phyloP scores from a whole-genome alignment of 73 alveolate genomes.

The Tetrahymena elliotti region DNA sequence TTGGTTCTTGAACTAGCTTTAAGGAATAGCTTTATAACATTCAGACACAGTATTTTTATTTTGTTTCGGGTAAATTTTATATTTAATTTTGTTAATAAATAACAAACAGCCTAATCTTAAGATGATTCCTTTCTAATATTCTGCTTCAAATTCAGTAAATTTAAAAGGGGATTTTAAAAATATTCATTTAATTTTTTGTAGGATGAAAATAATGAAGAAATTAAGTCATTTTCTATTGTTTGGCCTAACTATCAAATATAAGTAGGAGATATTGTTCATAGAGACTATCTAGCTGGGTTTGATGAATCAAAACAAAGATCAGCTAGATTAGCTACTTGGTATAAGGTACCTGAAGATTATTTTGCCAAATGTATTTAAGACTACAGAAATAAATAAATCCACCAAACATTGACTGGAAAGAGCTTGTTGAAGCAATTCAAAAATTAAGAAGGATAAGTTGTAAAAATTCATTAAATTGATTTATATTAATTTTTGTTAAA shows the following conservation, averaged over 20 bases:
- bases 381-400: slow-evolving; percentile 6
- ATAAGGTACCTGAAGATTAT: slow-evolving; percentile 74
- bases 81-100: too few species aligned
- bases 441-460: neutral
- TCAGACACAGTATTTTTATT: slow-evolving; percentile 50
- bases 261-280: slow-evolving; percentile 55
- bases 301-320: slow-evolving; percentile 84
- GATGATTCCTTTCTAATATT: slow-evolving; percentile 75
- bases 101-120: slow-evolving; percentile 57
- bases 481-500: slow-evolving; percentile 3
- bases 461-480: neutral
- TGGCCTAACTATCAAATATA: slow-evolving; percentile 73
- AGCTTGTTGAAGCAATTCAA: neutral
- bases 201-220: slow-evolving; percentile 52
- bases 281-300: slow-evolving; percentile 79
- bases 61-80: too few species aligned
- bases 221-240: slow-evolving; percentile 62
- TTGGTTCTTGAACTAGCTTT: slow-evolving; percentile 88
- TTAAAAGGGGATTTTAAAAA: neutral
- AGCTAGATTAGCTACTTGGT: slow-evolving; percentile 82
- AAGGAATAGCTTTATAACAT: slow-evolving; percentile 79
- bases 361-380: slow-evolving; percentile 48
- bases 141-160: slow-evolving; percentile 36
- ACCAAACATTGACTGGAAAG: neutral
- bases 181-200: neutral